These are phyloP conservation scores for Cercophora samala DNA, from an alignment of 495 filamentous ascomycete genomes.

Conservation along the genomic window DNA sequence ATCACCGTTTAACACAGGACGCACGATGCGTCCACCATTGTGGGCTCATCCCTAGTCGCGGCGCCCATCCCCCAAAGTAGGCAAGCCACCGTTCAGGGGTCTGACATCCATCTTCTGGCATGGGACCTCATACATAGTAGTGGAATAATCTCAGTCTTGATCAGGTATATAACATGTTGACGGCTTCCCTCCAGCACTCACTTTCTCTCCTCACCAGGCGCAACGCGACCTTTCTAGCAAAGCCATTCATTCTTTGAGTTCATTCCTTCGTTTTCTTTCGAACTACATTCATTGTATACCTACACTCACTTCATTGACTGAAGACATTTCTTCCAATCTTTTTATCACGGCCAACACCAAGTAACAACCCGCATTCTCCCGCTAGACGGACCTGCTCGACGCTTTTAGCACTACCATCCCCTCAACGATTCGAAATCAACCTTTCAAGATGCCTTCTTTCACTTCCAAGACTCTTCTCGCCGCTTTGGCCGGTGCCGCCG, in stretches of 20 bases:
- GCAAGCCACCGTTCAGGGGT: slow-evolving; percentile 5
- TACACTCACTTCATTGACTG: slow-evolving; percentile 34
- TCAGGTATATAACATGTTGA: slow-evolving; percentile 15
- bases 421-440: slow-evolving; percentile 5
- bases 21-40: not conserved
- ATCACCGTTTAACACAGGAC: slow-evolving; percentile 8
- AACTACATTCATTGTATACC: slow-evolving; percentile 13
- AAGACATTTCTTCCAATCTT: slow-evolving; percentile 26
- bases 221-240: slow-evolving; percentile 22
- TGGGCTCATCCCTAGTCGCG: slow-evolving; percentile 8
- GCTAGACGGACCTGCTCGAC: slow-evolving; percentile 24
- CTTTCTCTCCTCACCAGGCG: slow-evolving; percentile 21
- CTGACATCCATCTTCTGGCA: slow-evolving; percentile 1
- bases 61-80: slow-evolving; percentile 3
- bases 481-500: slow-evolving; percentile 48
- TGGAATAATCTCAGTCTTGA: not conserved
- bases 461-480: slow-evolving; percentile 32
- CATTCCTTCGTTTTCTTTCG: slow-evolving; percentile 20
- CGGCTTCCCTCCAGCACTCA: not conserved
- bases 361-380: slow-evolving; percentile 20
- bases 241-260: slow-evolving; percentile 21
- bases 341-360: slow-evolving; percentile 1
- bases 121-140: not conserved
- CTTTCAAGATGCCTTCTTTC: slow-evolving; percentile 31
- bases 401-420: slow-evolving; percentile 4